phyloP scores from a whole-genome alignment of 176 grass and related monocot genomes.

The maize (Zea mays) region DNA sequence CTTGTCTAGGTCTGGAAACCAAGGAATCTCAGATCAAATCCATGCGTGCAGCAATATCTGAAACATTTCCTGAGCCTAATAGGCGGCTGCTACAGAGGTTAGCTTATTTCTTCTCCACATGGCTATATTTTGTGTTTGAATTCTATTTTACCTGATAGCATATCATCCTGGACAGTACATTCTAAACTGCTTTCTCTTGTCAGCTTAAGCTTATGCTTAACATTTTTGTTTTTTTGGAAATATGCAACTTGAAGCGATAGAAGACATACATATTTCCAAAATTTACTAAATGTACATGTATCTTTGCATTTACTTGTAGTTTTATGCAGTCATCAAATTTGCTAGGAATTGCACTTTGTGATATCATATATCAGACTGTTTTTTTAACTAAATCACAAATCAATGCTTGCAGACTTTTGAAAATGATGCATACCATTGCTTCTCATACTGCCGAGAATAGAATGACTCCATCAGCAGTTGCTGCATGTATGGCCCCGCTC shows the following conservation, averaged over 20 bases:
- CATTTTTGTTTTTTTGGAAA: conserved; percentile 16
- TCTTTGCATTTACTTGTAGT: background rate
- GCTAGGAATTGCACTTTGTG: background rate
- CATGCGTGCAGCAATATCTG: conserved; percentile 85
- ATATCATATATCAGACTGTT: background rate
- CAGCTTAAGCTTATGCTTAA: conserved; percentile 7
- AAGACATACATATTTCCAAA: conserved; percentile 12
- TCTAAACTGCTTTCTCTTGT: background rate
- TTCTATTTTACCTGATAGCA: conserved; percentile 30
- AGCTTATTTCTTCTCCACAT: conserved; percentile 25
- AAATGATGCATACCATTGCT: conserved; percentile 90
- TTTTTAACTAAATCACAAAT: conserved; percentile 29
- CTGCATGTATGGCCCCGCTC: conserved; percentile 98
- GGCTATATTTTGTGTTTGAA: conserved; percentile 27
- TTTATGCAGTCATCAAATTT: conserved; percentile 4
- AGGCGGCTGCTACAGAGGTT: conserved; percentile 86
- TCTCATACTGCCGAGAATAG: conserved; percentile 83
- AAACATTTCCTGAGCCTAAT: conserved; percentile 98
- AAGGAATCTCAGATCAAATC: conserved; percentile 85
- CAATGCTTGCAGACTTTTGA: conserved; percentile 75
- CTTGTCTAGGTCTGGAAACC: conserved; percentile 67
- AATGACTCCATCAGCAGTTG: conserved; percentile 95
- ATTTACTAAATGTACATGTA: background rate
- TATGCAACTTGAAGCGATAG: conserved; percentile 18
- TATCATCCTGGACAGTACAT: conserved; percentile 17